Evolutionary conservation across 805 yeast genomes (phyloP), one percentile per base, ranked within the genome.

Genomic region (Wickerhamiella hasegawae): DNA sequence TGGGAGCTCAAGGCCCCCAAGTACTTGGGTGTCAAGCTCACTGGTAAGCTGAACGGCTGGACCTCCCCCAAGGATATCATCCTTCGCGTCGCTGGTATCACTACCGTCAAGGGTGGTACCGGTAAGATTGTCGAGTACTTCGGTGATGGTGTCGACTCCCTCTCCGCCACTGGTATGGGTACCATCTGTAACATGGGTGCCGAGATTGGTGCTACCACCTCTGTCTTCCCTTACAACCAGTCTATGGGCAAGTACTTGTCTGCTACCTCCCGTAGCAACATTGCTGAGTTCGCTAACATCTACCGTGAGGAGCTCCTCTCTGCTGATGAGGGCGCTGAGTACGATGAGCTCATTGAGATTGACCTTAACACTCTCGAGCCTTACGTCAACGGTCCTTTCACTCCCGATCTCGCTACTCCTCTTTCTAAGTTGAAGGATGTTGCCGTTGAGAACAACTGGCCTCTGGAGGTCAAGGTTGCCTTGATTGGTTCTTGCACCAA

Each of bases 171-270:
- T 35, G 97, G 97, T 71, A 85, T 85, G 97, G 97, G 92, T 58
- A 85, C 97, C 51, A 85, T 85, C 65, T 85, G 97, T 72, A 85
- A 85, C 64, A 85, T 85, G 97, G 97, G 97, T 69, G 97, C 97
- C 48, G 97, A 85, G 66, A 84, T 85, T 49, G 97, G 97, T 66
- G 96, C 96, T 42, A 85, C 97, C 44, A 85, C 97, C 39, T 85
- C 96, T 32, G 82, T 81, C 42, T 85, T 85, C 92, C 97, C 97
- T 59, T 84, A 70, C 81, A 84, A 82, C 69, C 71, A 75, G 54
- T 77, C 87, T 45, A 85, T 81, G 81, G 73, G 65, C 58, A 79
- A 77, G 46, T 87, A 85, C 67, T 71, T 87, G 59, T 61, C 70
- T 43, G 90, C 92, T 38, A 87, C 97, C 40, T 75, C 73, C 49